phyloP scores from a whole-genome alignment of 2,329 filamentous ascomycete species.

The Beauveria bassiana region DNA sequence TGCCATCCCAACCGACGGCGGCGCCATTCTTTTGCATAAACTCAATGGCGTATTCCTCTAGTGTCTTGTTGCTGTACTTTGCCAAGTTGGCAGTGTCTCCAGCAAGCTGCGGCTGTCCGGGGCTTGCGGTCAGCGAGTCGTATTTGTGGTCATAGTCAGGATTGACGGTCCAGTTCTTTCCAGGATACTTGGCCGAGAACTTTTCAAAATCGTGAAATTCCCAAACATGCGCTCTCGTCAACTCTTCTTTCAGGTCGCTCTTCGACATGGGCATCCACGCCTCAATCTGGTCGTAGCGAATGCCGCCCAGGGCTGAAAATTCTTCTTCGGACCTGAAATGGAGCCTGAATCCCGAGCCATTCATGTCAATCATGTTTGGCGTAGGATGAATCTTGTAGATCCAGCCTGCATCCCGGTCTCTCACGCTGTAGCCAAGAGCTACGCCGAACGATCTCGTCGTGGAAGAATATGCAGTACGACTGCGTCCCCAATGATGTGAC shows the following conservation, averaged over 20 bases:
- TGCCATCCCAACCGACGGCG: neutral
- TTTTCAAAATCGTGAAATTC: neutral
- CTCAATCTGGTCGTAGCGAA: slow-evolving; percentile 1
- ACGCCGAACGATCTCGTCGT: neutral
- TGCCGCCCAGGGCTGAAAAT: neutral
- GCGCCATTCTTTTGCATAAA: neutral
- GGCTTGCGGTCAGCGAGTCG: neutral
- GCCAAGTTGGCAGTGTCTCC: neutral
- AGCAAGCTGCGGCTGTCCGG: neutral
- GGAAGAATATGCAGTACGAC: neutral
- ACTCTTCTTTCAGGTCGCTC: neutral
- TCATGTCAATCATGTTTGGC: neutral
- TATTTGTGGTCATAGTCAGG: neutral
- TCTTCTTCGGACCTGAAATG: neutral
- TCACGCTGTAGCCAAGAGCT: neutral
- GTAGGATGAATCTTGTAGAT: neutral
- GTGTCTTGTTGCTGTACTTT: neutral
- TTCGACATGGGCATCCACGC: neutral
- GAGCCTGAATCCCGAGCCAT: neutral
- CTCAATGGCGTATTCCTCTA: neutral
- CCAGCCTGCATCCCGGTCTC: neutral
- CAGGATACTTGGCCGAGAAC: neutral
- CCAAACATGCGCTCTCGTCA: neutral
- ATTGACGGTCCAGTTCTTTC: neutral
- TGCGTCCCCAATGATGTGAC: neutral